Conservation (phyloP, 2,329 filamentous ascomycete species). For the Colletotrichum neosansevieriae region DNA sequence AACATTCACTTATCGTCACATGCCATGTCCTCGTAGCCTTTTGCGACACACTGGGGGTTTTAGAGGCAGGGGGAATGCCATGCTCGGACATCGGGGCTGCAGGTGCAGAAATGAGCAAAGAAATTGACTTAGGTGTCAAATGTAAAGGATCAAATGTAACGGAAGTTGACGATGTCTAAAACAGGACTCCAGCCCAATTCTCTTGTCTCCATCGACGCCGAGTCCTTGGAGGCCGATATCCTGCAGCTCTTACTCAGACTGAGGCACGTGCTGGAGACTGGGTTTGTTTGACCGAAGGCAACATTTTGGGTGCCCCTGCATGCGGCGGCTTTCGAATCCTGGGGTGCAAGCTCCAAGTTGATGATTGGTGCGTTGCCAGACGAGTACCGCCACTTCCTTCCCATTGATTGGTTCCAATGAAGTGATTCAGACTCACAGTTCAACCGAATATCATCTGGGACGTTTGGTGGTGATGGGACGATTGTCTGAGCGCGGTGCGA, state of each 20-base stretch:
- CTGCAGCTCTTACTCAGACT: not conserved
- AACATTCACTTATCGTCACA: too few relatives aligned
- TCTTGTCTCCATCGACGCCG: not conserved
- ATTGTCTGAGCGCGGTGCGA: slow-evolving; percentile 1
- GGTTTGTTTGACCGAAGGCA: not conserved
- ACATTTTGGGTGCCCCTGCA: not conserved
- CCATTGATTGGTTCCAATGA: not conserved
- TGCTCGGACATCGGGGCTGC: slow-evolving; percentile 2
- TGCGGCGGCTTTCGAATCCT: not conserved
- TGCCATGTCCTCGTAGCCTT: too few relatives aligned
- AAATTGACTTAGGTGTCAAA: too few relatives aligned
- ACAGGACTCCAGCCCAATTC: too few relatives aligned
- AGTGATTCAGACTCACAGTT: slow-evolving; percentile 12
- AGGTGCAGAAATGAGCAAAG: not conserved
- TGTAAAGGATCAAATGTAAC: too few relatives aligned
- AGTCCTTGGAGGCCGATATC: not conserved
- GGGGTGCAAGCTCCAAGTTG: not conserved
- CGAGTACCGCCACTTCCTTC: too few relatives aligned
- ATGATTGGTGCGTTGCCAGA: not conserved
- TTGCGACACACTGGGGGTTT: too few relatives aligned
- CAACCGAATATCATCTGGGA: slow-evolving; percentile 7
- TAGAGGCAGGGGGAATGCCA: too few relatives aligned
- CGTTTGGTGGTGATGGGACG: not conserved
- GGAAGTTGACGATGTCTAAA: too few relatives aligned
- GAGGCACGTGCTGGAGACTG: not conserved